These are phyloP conservation scores for Neofusicoccum kwambonambiense DNA, from an alignment of 2,329 filamentous ascomycete genomes.

Conservation along the genomic window DNA sequence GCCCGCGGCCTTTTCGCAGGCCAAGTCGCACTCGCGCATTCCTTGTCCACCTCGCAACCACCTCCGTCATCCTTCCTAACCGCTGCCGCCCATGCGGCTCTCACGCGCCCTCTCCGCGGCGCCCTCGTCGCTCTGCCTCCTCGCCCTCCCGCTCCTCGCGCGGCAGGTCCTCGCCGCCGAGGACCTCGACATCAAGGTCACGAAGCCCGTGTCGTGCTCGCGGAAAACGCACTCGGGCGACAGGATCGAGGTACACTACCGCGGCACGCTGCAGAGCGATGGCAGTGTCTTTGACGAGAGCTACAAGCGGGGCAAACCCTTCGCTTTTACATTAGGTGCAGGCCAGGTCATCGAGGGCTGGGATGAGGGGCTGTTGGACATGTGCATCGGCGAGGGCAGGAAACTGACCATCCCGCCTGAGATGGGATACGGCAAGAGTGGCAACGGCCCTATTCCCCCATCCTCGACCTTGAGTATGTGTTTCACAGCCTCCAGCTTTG, in stretches of 20 bases:
- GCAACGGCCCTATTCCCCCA: constrained; percentile 81
- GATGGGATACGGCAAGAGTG: constrained; percentile 76
- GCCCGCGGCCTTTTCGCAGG: not conserved
- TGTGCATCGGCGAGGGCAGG: constrained; percentile 95
- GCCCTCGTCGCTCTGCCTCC: constrained; percentile 32
- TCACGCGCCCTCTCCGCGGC: constrained; percentile 5
- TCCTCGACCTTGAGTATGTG: constrained; percentile 70
- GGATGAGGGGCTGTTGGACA: constrained; percentile 87
- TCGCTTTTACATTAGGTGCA: constrained; percentile 75
- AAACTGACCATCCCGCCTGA: constrained; percentile 88
- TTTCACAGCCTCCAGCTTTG: not conserved
- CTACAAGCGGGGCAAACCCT: constrained; percentile 76
- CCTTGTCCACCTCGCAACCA: not conserved
- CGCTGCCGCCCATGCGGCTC: constrained; percentile 18
- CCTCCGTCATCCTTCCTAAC: not conserved
- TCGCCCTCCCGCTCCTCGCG: constrained; percentile 49
- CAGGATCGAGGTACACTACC: constrained; percentile 83
- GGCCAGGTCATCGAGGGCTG: constrained; percentile 95
- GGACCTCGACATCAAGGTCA: constrained; percentile 67
- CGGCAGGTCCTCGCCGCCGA: constrained; percentile 41
- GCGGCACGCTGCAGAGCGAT: constrained; percentile 70
- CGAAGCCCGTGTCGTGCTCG: constrained; percentile 70
- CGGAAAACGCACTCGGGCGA: constrained; percentile 72
- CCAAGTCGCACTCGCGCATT: not conserved
- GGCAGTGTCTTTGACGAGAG: constrained; percentile 56